Percentiles rank a stretch among this genome's conserved stretches.
Conservation (phyloP, 208 protist genomes). For the Trypanosoma melophagium region DNA sequence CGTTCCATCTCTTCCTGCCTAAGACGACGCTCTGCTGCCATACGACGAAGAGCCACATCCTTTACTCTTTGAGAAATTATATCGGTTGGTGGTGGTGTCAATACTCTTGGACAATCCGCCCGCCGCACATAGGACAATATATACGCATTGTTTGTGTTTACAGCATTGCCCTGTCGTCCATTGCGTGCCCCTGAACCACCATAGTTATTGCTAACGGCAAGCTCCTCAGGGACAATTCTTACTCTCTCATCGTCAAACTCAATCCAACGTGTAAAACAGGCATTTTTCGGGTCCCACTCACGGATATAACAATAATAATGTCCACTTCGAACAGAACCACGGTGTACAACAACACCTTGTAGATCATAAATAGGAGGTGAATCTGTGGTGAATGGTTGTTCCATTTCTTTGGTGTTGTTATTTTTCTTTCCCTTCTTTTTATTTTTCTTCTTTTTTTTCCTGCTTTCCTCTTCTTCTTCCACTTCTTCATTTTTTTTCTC, state of each 20-base stretch:
- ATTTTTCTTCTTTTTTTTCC: background rate
- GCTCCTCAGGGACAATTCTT: constrained; percentile 48
- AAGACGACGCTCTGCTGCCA: constrained; percentile 55
- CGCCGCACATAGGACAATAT: constrained; percentile 85
- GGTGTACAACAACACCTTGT: constrained; percentile 87
- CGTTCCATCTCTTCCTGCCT: constrained; percentile 42
- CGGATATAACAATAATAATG: constrained; percentile 92
- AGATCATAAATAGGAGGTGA: constrained; percentile 84
- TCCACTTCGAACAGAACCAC: constrained; percentile 82
- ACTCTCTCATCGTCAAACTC: constrained; percentile 88
- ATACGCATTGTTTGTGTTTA: constrained; percentile 63
- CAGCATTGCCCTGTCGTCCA: constrained; percentile 8
- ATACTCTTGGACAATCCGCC: constrained; percentile 49
- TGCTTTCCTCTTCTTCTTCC: background rate
- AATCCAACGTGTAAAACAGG: constrained; percentile 68
- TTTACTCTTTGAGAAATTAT: constrained; percentile 62
- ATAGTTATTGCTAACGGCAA: constrained; percentile 75
- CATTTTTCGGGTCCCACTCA: constrained; percentile 56
- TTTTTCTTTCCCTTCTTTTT: background rate
- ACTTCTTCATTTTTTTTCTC: constrained; percentile 1
- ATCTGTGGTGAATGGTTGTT: constrained; percentile 40
- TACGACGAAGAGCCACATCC: constrained; percentile 48
- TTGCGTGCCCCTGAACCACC: constrained; percentile 29
- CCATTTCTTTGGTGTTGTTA: background rate
- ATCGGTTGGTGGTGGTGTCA: constrained; percentile 56